These are phyloP conservation scores for Talaromyces amestolkiae DNA, from an alignment of 2,329 filamentous ascomycete genomes.

Conservation along the genomic window DNA sequence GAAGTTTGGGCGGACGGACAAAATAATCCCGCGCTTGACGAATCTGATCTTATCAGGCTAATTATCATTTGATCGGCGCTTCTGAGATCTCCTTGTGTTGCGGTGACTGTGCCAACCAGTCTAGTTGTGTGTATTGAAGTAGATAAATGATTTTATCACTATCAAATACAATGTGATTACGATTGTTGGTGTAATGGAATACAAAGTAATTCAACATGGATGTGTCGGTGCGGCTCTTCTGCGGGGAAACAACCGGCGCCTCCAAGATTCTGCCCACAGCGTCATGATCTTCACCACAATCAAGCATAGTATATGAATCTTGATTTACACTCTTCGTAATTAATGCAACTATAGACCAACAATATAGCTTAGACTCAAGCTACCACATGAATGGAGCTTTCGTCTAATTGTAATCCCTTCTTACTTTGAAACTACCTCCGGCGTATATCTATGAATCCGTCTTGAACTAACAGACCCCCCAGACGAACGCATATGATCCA, in stretches of 20 bases:
- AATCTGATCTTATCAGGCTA: not conserved
- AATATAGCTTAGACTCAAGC: not conserved
- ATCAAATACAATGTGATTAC: not conserved
- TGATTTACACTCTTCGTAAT: not conserved
- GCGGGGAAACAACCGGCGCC: not conserved
- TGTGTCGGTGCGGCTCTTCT: not conserved
- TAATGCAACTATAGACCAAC: conserved; percentile 2
- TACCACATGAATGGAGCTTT: conserved; percentile 7
- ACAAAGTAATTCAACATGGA: not conserved
- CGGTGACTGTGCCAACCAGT: not conserved
- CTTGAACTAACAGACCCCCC: conserved; percentile 13
- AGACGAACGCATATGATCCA: not conserved
- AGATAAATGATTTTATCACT: not conserved
- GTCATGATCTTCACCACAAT: not conserved
- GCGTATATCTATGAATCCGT: conserved; percentile 13
- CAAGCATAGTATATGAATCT: not conserved
- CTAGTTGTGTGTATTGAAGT: not conserved
- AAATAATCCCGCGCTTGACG: conserved; percentile 7
- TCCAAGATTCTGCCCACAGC: not conserved
- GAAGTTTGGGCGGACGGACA: not conserved
- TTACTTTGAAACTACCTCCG: conserved; percentile 1
- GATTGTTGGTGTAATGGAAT: not conserved
- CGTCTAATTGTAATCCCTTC: not conserved
- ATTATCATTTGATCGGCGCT: not conserved
- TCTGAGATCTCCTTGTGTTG: not conserved